Evolutionary conservation across 768 basidiomycete genomes (phyloP), one percentile per base, ranked within the genome.

Genomic region (Fomitopsis pulvina): DNA sequence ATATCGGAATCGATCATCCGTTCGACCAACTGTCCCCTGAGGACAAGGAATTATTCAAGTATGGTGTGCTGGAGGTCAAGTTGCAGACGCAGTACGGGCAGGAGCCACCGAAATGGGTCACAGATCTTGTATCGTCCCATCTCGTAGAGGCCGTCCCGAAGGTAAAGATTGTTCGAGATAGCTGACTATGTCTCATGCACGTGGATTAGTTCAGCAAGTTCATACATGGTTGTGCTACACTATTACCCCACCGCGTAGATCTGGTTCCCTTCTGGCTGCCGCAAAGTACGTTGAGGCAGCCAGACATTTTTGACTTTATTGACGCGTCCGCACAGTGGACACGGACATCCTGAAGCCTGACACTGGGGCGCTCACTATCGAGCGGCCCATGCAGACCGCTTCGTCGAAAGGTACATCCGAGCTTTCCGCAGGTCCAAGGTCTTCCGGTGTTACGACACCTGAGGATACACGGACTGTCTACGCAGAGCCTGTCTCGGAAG

Each of bases 231-330:
- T 99, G 96, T 63, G 85, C 95, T 2, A 93, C 92, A 1, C 75
- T 98, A 0, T 68, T 98, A 9, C 93, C 94, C 18, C 80, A 89
- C 60, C 86, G 95, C 29, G 94, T 97, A 40, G 89, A 97, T 61
- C 78, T 99, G 21, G 88, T 99, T 29, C 96, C 96, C 5, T 99
- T 97, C 76, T 99, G 96, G 96, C 78, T 94, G 5, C 94, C 94
- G 4, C 94, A 98, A 64, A 96, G 88, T 90, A 64, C 34, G 77
- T 58, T 16, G 3, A 32, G 0, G 3, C 39, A 26, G n/a, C n/a
- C 32, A 28, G 14, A 42, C 41, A 2, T 30, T 21, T n/a, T 14
- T 27, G 6, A 51, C 12, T 21, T n/a, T 39, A n/a, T 8, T 48
- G 21, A n/a, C 20, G 16, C 26, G 3, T 41, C 4, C 14, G 7